Conservation (phyloP, 2,329 filamentous ascomycete genomes). For the Dothistroma septosporum region DNA sequence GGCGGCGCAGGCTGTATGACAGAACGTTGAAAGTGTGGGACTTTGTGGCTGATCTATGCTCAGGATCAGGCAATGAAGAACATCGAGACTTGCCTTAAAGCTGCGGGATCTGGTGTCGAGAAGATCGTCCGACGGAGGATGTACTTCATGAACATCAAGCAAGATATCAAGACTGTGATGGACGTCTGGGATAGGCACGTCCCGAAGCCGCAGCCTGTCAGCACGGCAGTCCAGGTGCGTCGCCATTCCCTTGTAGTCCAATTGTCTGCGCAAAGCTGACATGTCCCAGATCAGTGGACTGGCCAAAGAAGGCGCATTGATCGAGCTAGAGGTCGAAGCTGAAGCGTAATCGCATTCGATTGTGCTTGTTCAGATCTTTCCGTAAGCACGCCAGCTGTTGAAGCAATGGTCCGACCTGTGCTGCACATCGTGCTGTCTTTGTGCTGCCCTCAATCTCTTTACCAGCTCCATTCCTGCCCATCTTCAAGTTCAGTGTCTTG, state of each 20-base stretch:
- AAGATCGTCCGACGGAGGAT: slow-evolving; percentile 19
- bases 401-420: too few species aligned
- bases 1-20: slow-evolving; percentile 15
- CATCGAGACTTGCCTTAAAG: slow-evolving; percentile 19
- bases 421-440: too few species aligned
- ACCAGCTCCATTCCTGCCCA: too few species aligned
- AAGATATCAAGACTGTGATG: slow-evolving; percentile 17
- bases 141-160: slow-evolving; percentile 20
- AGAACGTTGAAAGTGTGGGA: slow-evolving; percentile 30
- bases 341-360: slow-evolving; percentile 2
- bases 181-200: slow-evolving; percentile 16
- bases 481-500: too few species aligned
- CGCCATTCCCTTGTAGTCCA: too few species aligned
- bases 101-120: slow-evolving; percentile 13
- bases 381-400: too few species aligned
- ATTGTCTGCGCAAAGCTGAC: too few species aligned
- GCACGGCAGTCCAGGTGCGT: slow-evolving; percentile 17
- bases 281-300: slow-evolving; percentile 8
- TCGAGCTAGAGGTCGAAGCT: slow-evolving; percentile 22
- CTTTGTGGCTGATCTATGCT: not conserved
- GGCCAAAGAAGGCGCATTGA: slow-evolving; percentile 22
- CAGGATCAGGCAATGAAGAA: slow-evolving; percentile 19
- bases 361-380: too few species aligned
- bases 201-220: slow-evolving; percentile 15
- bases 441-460: too few species aligned